Evolutionary conservation across 768 basidiomycete genomes (phyloP).

Genomic region (Tricholoma matsutake): DNA sequence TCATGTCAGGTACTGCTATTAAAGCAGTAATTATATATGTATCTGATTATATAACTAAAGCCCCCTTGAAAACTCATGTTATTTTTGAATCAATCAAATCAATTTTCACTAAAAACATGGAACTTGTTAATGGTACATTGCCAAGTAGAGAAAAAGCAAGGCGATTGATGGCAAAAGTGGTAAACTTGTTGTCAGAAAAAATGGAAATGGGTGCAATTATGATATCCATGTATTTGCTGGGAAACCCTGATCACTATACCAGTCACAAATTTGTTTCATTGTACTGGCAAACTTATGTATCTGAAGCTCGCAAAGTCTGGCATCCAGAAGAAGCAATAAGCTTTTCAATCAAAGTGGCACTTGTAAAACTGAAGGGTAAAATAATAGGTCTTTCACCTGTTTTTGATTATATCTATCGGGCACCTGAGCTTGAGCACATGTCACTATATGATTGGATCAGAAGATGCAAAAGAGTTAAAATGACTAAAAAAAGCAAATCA

Average conservation of each 20-base stretch:
- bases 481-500: no score
- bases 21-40: slow-evolving; percentile 35
- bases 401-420: slow-evolving; percentile 33
- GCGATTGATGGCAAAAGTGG: slow-evolving; percentile 30
- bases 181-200: slow-evolving; percentile 26
- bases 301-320: slow-evolving; percentile 13
- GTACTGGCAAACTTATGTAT: slow-evolving; percentile 22
- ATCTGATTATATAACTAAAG: slow-evolving; percentile 34
- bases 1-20: slow-evolving; percentile 38
- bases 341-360: slow-evolving; percentile 12
- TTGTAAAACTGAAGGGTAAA: slow-evolving; percentile 15
- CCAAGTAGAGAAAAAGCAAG: slow-evolving; percentile 18
- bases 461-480: no score
- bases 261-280: no score
- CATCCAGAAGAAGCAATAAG: not conserved
- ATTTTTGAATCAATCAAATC: slow-evolving; percentile 31
- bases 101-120: slow-evolving; percentile 22
- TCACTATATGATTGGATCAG: slow-evolving; percentile 29
- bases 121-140: slow-evolving; percentile 16
- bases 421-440: slow-evolving; percentile 14
- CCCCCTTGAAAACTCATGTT: slow-evolving; percentile 33
- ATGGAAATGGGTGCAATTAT: slow-evolving; percentile 36
- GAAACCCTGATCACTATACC: no score
- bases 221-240: slow-evolving; percentile 24
- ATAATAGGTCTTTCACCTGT: slow-evolving; percentile 24